Evolutionary conservation across 306 rosid species (phyloP).

Genomic region (Citrullus colocynthis): DNA sequence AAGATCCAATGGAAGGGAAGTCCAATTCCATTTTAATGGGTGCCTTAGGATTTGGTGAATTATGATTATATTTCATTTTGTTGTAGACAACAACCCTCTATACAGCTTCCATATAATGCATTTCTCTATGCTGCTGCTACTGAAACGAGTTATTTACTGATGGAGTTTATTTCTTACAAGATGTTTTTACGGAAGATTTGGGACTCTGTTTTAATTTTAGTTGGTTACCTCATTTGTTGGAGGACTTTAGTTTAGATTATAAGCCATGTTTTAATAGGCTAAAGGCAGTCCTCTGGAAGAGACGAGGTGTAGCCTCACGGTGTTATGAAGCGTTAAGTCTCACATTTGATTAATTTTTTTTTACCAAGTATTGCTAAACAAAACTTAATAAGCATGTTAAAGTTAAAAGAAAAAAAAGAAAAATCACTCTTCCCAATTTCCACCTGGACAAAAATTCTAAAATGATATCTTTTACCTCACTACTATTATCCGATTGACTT

Average conservation of each 20-base stretch:
- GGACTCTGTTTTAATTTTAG: background rate
- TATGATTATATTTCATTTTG: background rate
- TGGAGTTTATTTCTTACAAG: background rate
- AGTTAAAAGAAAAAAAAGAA: no score
- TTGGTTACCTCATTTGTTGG: background rate
- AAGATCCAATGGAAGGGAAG: background rate
- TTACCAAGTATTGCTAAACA: background rate
- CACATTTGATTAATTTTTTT: no score
- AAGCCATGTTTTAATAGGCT: background rate
- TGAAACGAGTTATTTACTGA: background rate
- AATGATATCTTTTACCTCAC: background rate
- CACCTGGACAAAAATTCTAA: background rate
- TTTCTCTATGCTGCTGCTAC: background rate
- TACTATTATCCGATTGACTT: no score
- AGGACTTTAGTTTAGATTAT: background rate
- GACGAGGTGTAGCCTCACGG: background rate
- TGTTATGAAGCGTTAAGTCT: background rate
- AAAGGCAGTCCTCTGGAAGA: background rate
- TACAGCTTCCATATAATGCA: background rate
- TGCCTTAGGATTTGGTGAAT: background rate
- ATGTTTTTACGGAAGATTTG: background rate
- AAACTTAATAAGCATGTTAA: background rate
- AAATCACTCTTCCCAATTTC: background rate
- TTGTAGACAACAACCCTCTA: background rate
- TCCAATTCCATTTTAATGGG: background rate